Base-by-base conservation (phyloP, 2,329 filamentous ascomycete genomes). In the Xylaria sp. region DNA sequence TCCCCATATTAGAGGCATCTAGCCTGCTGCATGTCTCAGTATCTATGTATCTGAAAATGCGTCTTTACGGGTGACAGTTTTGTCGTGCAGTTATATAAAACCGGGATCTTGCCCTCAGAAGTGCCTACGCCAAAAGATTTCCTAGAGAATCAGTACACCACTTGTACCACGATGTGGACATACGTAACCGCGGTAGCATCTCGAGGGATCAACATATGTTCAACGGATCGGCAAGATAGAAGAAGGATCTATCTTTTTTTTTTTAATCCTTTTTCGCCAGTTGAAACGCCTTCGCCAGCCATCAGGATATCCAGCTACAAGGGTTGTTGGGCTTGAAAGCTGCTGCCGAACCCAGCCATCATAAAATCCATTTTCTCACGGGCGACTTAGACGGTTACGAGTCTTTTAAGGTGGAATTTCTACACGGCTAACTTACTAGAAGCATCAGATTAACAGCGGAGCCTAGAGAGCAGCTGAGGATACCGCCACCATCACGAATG, bases 201-300 rank as follows among this genome's bases (percentile, higher is more conserved):
- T 17, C 46, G 55, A 44, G 57, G 57, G 46, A 21, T 59, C 13
- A 52, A 52, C 1, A 52, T 59, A 42, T 53, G 56, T 53, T 8
- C 19, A 11, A 38, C 24, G 19, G 4, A 2, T 18, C 4, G 3
- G 11, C 16, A 39, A 44, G 19, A 39, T 18, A 39, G 5, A 39
- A n/a, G n/a, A n/a, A n/a, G n/a, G n/a, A n/a, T n/a, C n/a, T n/a
- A n/a, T n/a, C n/a, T n/a, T n/a, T n/a, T n/a, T n/a, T n/a, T n/a
- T 7, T 11, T 46, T 57, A 53, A 57, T 2, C 4, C 6, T n/a
- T 40, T n/a, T 40, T 13, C 21, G 39, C 34, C 40, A 82, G 80
- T 81, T 74, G 47, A 79, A 75, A 55, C 78, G 83, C 63, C 55
- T 84, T 22, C 67, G 66, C n/a, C 70, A 78, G 22, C 57, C 81